Base-by-base conservation (phyloP, 106 monocot genomes). In the Platanthera guangdongensis region DNA sequence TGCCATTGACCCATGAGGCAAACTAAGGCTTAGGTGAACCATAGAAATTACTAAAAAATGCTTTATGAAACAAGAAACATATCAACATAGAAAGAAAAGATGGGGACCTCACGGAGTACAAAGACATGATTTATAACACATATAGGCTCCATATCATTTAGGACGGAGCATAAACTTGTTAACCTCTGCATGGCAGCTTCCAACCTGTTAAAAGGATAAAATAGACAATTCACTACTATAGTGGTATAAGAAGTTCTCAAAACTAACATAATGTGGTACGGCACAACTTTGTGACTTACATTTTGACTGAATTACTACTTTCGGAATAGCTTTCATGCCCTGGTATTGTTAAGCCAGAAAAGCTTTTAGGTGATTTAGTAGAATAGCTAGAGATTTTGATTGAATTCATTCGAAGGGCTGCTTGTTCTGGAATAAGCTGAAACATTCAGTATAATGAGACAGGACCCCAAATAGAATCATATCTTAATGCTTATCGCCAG, bases 111-210 rank as follows among this genome's bases (percentile, higher is more conserved):
- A 3, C 97, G 87, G 18, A 94, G 80, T 78, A 99, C 89, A 79
- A 99, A 99, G 32, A 99, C 97, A 85, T 94, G 94, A 71, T 99
- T 99, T n/a, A 92, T 74, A 78, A 99, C 90, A 84, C 97, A 99
- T 64, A 99, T 89, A 18, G 97, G 97, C 74, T 99, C 97, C 94
- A 99, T 91, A 77, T 94, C 97, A 88, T 99, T 99, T 67, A 99
- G 79, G 80, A 94, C 94, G 67, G 97, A 99, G 75, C 97, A 99
- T 18, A 99, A 81, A 92, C 88, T 89, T 75, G 94, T 94, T 79
- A 99, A 72, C 79, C 97, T 94, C 75, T 99, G 97, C 84, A 92
- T 87, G 25, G 97, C 97, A 69, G 97, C 97, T 76, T 99, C 97
- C 76, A 99, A 83, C 91, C 97, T 99, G 85, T 74, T 73, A 55